Evolutionary conservation across 768 basidiomycete genomes (phyloP).

Genomic region (Amanita molliuscula): DNA sequence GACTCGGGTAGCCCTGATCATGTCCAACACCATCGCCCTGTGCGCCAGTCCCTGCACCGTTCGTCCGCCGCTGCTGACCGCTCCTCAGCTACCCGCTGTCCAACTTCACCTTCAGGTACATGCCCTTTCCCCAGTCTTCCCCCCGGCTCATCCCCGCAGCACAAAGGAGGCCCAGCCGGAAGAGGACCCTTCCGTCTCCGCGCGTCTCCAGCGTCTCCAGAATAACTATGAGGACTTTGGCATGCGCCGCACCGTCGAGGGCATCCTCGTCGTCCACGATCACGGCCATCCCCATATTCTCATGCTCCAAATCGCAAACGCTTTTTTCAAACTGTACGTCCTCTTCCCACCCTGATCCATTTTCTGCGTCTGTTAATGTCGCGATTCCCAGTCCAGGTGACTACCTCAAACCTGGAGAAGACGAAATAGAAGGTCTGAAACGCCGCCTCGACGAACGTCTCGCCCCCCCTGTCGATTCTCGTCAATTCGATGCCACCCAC

Average conservation of each 20-base stretch:
- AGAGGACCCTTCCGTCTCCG: slow-evolving; percentile 93
- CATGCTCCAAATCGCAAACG: slow-evolving; percentile 97
- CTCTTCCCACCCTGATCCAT: slow-evolving; percentile 5
- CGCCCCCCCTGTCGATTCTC: slow-evolving; percentile 59
- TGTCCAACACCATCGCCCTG: slow-evolving; percentile 47
- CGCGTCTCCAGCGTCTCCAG: slow-evolving; percentile 87
- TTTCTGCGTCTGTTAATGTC: background rate
- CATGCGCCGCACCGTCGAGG: slow-evolving; percentile 93
- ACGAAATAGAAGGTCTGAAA: slow-evolving; percentile 86
- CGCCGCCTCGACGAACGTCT: slow-evolving; percentile 82
- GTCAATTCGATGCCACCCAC: slow-evolving; percentile 68
- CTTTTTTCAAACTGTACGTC: slow-evolving; percentile 94
- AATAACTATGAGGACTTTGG: slow-evolving; percentile 97
- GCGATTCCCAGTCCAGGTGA: slow-evolving; percentile 74
- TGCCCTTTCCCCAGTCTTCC: slow-evolving; percentile 8
- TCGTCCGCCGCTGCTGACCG: background rate
- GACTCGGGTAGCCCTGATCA: no score
- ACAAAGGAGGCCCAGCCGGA: slow-evolving; percentile 96
- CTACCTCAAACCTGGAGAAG: slow-evolving; percentile 94
- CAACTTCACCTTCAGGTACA: slow-evolving; percentile 91
- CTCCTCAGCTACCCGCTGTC: slow-evolving; percentile 65
- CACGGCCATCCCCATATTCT: slow-evolving; percentile 97
- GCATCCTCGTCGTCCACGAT: slow-evolving; percentile 84
- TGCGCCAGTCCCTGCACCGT: slow-evolving; percentile 16
- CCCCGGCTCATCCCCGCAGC: slow-evolving; percentile 19